Percentiles rank a stretch among this genome's conserved stretches.
These are phyloP conservation scores for Polytrichum formosum DNA, from an alignment of 225 moss, liverwort and hornwort genomes.

Conservation along the genomic window DNA sequence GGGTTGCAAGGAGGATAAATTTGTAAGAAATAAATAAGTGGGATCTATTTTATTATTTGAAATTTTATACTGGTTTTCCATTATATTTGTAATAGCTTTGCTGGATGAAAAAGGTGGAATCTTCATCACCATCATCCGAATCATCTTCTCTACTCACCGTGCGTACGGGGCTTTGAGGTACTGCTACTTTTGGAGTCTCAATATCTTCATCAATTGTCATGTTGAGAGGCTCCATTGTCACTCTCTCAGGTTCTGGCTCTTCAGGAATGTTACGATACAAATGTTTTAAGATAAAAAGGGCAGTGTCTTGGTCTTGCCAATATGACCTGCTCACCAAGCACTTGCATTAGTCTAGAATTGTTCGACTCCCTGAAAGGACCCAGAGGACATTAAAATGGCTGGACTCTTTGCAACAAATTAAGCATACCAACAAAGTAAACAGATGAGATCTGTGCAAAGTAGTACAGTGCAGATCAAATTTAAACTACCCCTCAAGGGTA, in stretches of 20 bases:
- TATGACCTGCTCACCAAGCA: constrained; percentile 50
- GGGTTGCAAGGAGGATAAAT: too few relatives aligned
- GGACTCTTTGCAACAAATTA: too few relatives aligned
- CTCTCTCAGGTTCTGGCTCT: constrained; percentile 43
- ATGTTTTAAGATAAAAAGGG: constrained; percentile 94
- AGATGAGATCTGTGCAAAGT: too few relatives aligned
- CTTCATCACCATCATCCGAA: constrained; percentile 64
- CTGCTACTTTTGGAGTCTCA: constrained; percentile 20
- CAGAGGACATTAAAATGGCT: too few relatives aligned
- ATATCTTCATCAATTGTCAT: constrained; percentile 36
- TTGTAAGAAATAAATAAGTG: background rate
- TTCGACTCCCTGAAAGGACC: too few relatives aligned
- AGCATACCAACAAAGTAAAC: too few relatives aligned
- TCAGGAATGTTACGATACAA: constrained; percentile 75
- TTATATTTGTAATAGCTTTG: constrained; percentile 3
- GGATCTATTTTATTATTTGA: background rate
- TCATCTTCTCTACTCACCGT: constrained; percentile 46
- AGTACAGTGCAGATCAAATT: too few relatives aligned
- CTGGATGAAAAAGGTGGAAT: constrained; percentile 65
- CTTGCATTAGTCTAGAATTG: background rate
- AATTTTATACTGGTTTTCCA: too few relatives aligned
- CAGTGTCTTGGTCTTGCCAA: constrained; percentile 97
- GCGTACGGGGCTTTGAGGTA: constrained; percentile 15
- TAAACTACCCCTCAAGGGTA: too few relatives aligned
- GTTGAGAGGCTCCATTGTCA: constrained; percentile 1